Base-by-base conservation (phyloP, 2,329 filamentous ascomycete species). In the Penicillium occitanis region DNA sequence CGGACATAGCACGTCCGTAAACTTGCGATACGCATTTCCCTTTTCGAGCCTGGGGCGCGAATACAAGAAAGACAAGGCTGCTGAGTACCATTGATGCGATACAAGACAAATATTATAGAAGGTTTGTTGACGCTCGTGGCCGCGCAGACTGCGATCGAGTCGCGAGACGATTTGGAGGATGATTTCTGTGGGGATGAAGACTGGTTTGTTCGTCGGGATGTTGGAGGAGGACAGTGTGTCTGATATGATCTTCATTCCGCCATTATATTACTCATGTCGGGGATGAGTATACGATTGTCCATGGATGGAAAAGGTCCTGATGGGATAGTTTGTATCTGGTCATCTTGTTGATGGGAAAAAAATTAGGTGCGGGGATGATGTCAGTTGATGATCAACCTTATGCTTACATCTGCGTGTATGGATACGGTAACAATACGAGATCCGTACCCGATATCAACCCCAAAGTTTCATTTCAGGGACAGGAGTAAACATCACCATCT, bases 51-150 rank as follows among this genome's bases (percentile, higher is more conserved):
- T 74, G 2, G 87, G 87, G 2, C 73, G 73, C 28, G 78, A 75
- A 71, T 89, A 89, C 13, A 89, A 81, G 13, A 78, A 75, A 0
- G 78, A 73, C 8, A 87, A 77, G 0, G 82, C 81, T 13, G 82
- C 80, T 4, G 80, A 77, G 71, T 88, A 87, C 86, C 86, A 89
- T 68, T 86, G 82, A 35, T 79, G 81, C 3, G 79, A 84, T 5
- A 86, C 76, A 7, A 85, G 76, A 70, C 84, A 85, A 72, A 85
- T 86, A 3, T 80, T 78, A 63, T 81, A 78, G 17, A 89, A 76
- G 1, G 79, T 78, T 7, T 68, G 59, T 73, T 88, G 86, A 3
- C 79, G 76, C 48, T 73, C 50, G 33, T 63, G 19, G 8, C 48
- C 73, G 46, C 28, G 44, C 40, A 66, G 44, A 51, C 61, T 61